Percentiles rank a stretch among this genome's conserved stretches.
These are phyloP conservation scores for Lantana camara DNA, from an alignment of 257 asterid genomes.

Conservation along the genomic window DNA sequence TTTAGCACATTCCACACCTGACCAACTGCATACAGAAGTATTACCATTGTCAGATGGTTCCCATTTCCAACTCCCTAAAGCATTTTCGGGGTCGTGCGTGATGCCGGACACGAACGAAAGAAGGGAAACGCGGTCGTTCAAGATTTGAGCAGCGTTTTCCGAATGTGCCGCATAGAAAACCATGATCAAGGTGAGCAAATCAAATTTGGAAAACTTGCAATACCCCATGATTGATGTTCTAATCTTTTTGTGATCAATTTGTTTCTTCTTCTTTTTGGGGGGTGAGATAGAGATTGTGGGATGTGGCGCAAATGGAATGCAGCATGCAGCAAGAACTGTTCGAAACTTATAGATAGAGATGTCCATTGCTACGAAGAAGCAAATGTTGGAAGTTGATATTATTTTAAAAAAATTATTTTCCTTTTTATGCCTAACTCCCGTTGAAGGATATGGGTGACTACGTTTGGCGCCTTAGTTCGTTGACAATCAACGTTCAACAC, in stretches of 20 bases:
- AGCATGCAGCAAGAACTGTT: slow-evolving; percentile 14
- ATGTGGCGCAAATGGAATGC: not conserved
- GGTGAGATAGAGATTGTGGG: slow-evolving; percentile 22
- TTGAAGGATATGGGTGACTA: slow-evolving; percentile 33
- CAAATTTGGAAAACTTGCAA: slow-evolving; percentile 41
- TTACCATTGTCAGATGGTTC: slow-evolving; percentile 27
- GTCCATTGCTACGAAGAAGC: slow-evolving; percentile 21
- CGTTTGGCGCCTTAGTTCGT: slow-evolving; percentile 62
- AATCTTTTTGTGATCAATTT: not conserved
- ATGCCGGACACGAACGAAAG: slow-evolving; percentile 61
- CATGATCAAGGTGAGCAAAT: slow-evolving; percentile 37
- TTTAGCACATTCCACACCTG: slow-evolving; percentile 56
- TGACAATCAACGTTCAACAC: slow-evolving; percentile 55
- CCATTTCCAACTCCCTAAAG: slow-evolving; percentile 56
- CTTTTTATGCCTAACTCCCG: slow-evolving; percentile 68
- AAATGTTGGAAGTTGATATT: not conserved
- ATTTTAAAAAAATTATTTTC: not conserved
- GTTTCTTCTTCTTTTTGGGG: not conserved
- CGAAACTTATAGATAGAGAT: slow-evolving; percentile 17
- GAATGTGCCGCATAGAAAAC: slow-evolving; percentile 37
- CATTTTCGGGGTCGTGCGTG: slow-evolving; percentile 51
- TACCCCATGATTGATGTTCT: slow-evolving; percentile 37
- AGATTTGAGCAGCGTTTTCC: slow-evolving; percentile 31
- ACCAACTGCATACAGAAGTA: slow-evolving; percentile 60
- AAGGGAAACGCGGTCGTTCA: slow-evolving; percentile 51